phyloP scores from a whole-genome alignment of 2,329 filamentous ascomycete genomes.

The Cercospora sp. region DNA sequence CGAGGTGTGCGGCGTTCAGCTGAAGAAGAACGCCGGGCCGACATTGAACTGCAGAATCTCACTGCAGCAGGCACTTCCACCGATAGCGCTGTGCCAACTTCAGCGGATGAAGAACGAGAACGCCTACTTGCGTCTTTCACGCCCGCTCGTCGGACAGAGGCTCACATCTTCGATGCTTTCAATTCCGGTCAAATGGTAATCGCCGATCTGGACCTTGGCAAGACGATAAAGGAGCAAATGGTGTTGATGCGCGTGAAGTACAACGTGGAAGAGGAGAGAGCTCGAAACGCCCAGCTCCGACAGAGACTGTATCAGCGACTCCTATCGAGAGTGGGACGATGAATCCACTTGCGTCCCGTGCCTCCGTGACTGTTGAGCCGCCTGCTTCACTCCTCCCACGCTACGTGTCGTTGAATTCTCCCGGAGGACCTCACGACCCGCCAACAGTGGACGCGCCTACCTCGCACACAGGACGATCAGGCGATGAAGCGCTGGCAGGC shows the following conservation, averaged over 20 bases:
- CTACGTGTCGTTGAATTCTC: not conserved
- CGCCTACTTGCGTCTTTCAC: conserved; percentile 23
- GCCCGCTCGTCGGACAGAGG: conserved; percentile 33
- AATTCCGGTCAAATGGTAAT: conserved; percentile 51
- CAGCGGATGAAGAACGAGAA: conserved; percentile 22
- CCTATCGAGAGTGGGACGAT: not conserved
- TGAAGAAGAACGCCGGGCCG: conserved; percentile 41
- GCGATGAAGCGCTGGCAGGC: not conserved
- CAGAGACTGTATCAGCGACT: conserved; percentile 1
- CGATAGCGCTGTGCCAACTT: conserved; percentile 14
- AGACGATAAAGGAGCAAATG: conserved; percentile 47
- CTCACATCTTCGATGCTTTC: conserved; percentile 47
- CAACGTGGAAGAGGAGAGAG: not conserved
- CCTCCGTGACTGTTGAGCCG: not conserved
- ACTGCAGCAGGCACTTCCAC: conserved; percentile 27
- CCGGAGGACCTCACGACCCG: not conserved
- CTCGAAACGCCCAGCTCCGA: not conserved
- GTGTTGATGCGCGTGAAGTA: conserved; percentile 17
- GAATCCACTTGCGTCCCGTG: not conserved
- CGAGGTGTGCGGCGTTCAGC: conserved; percentile 51
- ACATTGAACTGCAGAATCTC: conserved; percentile 45
- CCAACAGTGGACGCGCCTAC: not conserved
- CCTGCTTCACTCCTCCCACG: not conserved
- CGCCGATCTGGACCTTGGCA: conserved; percentile 46
- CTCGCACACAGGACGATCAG: not conserved